Percentiles rank a stretch among this genome's conserved stretches.
Evolutionary conservation across 495 filamentous ascomycete species (phyloP).

Genomic region (Xylaria intraflava): DNA sequence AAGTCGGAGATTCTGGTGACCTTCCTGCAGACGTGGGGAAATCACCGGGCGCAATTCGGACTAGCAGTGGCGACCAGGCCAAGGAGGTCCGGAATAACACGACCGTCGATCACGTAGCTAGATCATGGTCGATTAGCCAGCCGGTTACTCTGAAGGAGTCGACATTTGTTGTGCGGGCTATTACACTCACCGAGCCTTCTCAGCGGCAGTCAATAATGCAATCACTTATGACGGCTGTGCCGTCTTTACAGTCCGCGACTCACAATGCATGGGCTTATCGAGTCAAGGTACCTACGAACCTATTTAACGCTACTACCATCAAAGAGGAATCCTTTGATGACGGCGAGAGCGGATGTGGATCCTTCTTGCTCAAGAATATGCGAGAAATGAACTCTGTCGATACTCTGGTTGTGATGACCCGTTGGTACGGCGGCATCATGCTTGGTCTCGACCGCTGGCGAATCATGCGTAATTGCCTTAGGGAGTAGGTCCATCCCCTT

Average conservation of each 20-base stretch:
- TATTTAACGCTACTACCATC: slow-evolving; percentile 31
- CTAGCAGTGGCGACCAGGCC: not conserved
- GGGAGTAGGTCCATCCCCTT: not conserved
- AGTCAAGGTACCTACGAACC: slow-evolving; percentile 20
- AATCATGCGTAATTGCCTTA: slow-evolving; percentile 46
- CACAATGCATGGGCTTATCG: slow-evolving; percentile 53
- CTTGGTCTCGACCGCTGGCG: slow-evolving; percentile 75
- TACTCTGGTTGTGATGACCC: slow-evolving; percentile 78
- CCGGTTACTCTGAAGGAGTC: slow-evolving; percentile 43
- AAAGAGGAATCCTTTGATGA: slow-evolving; percentile 88
- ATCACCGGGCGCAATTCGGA: slow-evolving; percentile 10
- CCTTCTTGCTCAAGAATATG: slow-evolving; percentile 71
- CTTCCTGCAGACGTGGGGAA: slow-evolving; percentile 20
- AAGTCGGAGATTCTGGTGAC: slow-evolving; percentile 17
- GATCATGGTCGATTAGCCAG: slow-evolving; percentile 33
- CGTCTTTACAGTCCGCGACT: slow-evolving; percentile 37
- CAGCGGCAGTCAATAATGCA: slow-evolving; percentile 32
- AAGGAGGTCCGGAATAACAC: not conserved
- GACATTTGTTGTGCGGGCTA: slow-evolving; percentile 45
- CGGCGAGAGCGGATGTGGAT: slow-evolving; percentile 82
- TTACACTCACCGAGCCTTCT: slow-evolving; percentile 29
- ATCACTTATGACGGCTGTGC: slow-evolving; percentile 34
- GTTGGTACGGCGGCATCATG: slow-evolving; percentile 88
- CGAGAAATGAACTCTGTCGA: slow-evolving; percentile 73
- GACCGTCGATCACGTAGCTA: slow-evolving; percentile 14